Evolutionary conservation across 2,329 filamentous ascomycete genomes (phyloP), one percentile per base, ranked within the genome.

Genomic region (Aspergillus sclerotialis): DNA sequence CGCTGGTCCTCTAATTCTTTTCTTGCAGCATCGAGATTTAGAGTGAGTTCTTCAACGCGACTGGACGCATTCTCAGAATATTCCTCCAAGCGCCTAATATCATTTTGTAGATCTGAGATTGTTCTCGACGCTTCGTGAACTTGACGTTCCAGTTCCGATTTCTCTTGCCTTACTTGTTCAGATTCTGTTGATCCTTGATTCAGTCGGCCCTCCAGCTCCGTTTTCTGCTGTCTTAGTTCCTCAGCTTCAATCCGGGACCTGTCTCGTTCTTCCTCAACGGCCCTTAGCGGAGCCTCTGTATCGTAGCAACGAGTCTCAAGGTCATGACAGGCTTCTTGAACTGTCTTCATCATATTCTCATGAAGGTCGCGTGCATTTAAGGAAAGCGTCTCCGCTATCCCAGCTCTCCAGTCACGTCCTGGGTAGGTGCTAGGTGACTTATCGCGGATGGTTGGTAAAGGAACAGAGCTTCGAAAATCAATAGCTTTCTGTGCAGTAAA

Each of bases 271-370:
- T 52, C 45, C 29, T 52, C 50, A 5, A 46, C 70, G 11, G 57
- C 54, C 4, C 64, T 63, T 9, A 79, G 56, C 5, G 76, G 76
- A 31, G 63, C 63, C 52, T 80, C 76, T 2, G 72, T 62, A 19
- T 65, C 65, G 21, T 70, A 63, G 46, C 76, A 80, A 6, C 76
- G 67, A 7, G 55, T 56, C 44, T 80, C 76, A 1, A 80, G 58
- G 36, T 76, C 73, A 15, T 66, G 63, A 45, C 75, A 78, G 9
- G 73, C 67, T 21, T 71, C 64, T 11, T 67, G 62, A 11, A 79
- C 67, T 13, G 69, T 63, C 7, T 63, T 58, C 17, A 73, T 51
- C 7, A 78, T 55, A 2, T 53, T 56, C n/a, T 70, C 60, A 6
- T 70, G 59, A 19, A 70, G 67, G 16, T 61, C 55, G 10, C 54